Percentiles rank a stretch among this genome's conserved stretches.
These are phyloP conservation scores for Carpinus fangiana DNA, from an alignment of 306 rosid genomes.

Conservation along the genomic window DNA sequence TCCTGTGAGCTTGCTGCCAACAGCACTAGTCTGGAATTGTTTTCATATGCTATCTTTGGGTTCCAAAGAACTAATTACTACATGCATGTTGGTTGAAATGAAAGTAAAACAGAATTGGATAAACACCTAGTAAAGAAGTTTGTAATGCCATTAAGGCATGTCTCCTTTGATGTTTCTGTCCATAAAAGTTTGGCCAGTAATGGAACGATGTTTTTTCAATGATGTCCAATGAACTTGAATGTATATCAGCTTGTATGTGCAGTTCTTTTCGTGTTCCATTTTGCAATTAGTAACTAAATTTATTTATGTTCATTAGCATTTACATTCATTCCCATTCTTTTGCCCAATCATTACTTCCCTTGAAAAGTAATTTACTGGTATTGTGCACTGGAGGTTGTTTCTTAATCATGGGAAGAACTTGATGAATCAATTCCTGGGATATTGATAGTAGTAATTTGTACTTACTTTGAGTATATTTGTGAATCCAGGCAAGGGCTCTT, in stretches of 20 bases:
- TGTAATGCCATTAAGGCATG: neutral
- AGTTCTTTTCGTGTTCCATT: neutral
- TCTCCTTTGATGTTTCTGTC: neutral
- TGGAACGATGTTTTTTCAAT: neutral
- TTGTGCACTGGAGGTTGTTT: neutral
- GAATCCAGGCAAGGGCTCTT: constrained; percentile 54
- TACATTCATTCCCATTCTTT: constrained; percentile 10
- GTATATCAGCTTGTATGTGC: neutral
- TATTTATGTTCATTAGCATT: neutral
- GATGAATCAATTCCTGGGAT: constrained; percentile 10
- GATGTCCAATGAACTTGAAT: neutral
- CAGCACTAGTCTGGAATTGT: neutral
- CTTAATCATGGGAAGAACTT: constrained; percentile 18
- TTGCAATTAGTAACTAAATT: neutral
- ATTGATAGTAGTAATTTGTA: neutral
- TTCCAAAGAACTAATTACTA: neutral
- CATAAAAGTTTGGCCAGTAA: neutral
- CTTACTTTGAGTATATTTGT: constrained; percentile 22
- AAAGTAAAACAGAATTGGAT: neutral
- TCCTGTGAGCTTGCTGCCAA: neutral
- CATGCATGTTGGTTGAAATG: neutral
- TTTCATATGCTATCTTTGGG: neutral
- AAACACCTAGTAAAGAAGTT: neutral
- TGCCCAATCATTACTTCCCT: neutral
- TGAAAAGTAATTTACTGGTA: constrained; percentile 18